Percentiles rank a stretch among this genome's conserved stretches.
These are phyloP conservation scores for Lomentospora prolificans DNA, from an alignment of 2,329 filamentous ascomycete species.

Conservation along the genomic window DNA sequence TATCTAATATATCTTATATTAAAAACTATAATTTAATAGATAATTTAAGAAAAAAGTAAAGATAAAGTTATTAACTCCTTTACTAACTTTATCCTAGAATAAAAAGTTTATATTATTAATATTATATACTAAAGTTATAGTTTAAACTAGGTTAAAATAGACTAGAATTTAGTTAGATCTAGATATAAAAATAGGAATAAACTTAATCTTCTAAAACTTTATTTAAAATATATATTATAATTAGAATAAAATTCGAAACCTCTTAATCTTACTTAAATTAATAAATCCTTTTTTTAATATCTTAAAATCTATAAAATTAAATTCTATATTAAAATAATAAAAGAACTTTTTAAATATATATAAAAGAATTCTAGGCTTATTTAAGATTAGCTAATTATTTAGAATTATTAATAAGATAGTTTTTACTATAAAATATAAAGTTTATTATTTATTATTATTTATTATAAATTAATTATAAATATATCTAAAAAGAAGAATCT, in stretches of 20 bases:
- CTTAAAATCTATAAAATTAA: neutral
- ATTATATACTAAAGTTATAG: neutral
- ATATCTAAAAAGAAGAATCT: no score
- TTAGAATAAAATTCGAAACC: neutral
- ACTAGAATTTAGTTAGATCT: neutral
- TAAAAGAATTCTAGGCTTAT: no score
- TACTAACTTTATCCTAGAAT: neutral
- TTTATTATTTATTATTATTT: no score
- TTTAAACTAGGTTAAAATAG: neutral
- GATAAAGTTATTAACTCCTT: neutral
- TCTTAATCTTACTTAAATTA: neutral
- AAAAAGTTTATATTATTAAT: neutral
- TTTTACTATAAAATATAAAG: no score
- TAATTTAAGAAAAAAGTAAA: neutral
- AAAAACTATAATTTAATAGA: neutral
- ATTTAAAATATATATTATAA: neutral
- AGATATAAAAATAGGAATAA: neutral
- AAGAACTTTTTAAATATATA: no score
- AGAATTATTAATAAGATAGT: no score
- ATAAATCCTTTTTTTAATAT: neutral
- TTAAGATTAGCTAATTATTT: no score
- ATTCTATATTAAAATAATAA: no score
- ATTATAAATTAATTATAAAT: no score
- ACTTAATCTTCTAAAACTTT: neutral
- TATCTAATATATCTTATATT: neutral